Evolutionary conservation across 1,284 basidiomycete species (phyloP), one percentile per base, ranked within the genome.

Genomic region (Trametes hirsuta): DNA sequence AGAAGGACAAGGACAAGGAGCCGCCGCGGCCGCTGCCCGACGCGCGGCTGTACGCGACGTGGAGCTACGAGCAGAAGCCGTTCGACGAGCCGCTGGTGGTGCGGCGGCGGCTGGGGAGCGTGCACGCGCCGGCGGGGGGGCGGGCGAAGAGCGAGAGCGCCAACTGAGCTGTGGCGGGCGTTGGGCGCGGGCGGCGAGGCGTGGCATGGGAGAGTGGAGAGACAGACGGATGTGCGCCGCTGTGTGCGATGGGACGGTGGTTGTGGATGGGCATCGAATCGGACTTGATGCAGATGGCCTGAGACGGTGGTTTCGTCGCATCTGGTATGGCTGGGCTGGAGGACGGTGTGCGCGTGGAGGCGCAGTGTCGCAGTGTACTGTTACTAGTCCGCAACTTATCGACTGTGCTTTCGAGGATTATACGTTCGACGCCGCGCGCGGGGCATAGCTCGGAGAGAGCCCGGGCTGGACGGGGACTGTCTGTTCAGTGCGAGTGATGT

Each of bases 1-100:
- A 74, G 30, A 64, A 61, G 24, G 63, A 62, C 50, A 59, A 62
- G 42, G 69, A 59, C 59, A 69, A 59, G 65, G 76, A 64, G 65
- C 71, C 36, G 53, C 71, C 53, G 64, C 77, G 79, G 64, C 69
- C 79, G 47, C 75, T 91, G 25, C 85, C 87, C 0, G 89, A 91
- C 63, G 90, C 90, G 12, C 77, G 82, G 49, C 71, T 90, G 59
- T 90, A 79, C 68, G 85, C 88, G 47, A 91, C 90, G 21, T 92
- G 90, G 90, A 86, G 89, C 55, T 88, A 83, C 63, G 89, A 92
- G 66, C 70, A 74, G 46, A 90, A 90, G 74, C 83, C 83, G 62
- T 87, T 78, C 70, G 78, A 77, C 57, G 78, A 83, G n/a, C 77
- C 83, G n/a, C 67, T 86, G 45, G 62, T 68, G 8, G 46, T 71